Base-by-base conservation (phyloP, 2,329 filamentous ascomycete genomes). In the Fusarium illudens region DNA sequence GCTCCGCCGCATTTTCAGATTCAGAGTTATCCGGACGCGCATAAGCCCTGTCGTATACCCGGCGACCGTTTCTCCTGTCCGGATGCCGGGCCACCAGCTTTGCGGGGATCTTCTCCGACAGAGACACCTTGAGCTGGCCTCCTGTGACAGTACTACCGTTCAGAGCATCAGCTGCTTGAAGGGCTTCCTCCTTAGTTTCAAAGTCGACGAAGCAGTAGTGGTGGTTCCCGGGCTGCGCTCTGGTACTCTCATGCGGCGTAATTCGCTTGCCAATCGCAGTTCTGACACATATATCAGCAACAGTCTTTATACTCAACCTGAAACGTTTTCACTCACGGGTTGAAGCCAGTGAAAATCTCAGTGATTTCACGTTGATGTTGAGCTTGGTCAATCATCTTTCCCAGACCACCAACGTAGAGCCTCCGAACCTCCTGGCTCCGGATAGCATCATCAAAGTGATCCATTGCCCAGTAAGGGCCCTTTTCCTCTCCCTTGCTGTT, bases 171-270 rank as follows among this genome's bases (percentile, higher is more conserved):
- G 86, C 80, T 20, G 87, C 88, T 10, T 77, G 76, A 32, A 82
- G 76, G 0, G 86, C 87, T 64, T 90, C 84, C 54, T 87, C 83
- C 1, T 78, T 74, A 6, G 82, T 86, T 49, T 79, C 80, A 58
- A 91, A 84, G 70, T 91, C 88, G n/a, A 91, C 86, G 62, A 90
- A 91, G 70, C 87, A 87, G 76, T 88, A 90, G 77, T 90, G 85
- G 72, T 88, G 83, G 65, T 87, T 84, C 29, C 86, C 87, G 0
- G 82, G 79, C 37, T 81, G 80, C n/a, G 79, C 75, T 25, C 79
- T 80, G 60, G 83, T 89, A 72, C 77, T 87, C 72, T 80, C 87
- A 74, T 82, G 88, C 65, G 84, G 87, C 48, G 83, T 89, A 81
- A 86, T 90, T 17, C 83, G 79, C 68, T 85, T 85, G 67, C 83